Evolutionary conservation across 768 basidiomycete species (phyloP).

Genomic region (Clitopilus hobsonii): DNA sequence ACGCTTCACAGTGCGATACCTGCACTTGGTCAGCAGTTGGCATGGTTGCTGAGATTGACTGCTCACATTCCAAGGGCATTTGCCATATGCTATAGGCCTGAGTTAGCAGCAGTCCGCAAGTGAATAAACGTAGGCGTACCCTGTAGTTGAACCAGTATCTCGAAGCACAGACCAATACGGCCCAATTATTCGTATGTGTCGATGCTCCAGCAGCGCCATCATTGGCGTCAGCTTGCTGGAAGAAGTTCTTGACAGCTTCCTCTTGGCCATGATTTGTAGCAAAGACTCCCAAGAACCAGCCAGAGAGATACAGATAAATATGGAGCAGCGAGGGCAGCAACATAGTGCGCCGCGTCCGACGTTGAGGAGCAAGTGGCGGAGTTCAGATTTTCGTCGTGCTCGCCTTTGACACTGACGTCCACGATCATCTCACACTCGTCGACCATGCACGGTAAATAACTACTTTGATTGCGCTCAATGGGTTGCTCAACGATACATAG

Average conservation of each 20-base stretch:
- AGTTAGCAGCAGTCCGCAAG: neutral
- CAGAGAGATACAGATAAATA: constrained; percentile 27
- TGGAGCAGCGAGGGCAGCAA: constrained; percentile 23
- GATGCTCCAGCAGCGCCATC: constrained; percentile 22
- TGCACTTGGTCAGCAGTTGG: constrained; percentile 18
- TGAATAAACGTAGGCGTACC: constrained; percentile 42
- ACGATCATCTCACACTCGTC: constrained; percentile 9
- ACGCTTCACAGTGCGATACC: constrained; percentile 98
- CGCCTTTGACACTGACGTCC: constrained; percentile 2
- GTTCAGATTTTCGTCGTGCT: constrained; percentile 12
- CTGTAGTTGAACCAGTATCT: constrained; percentile 99
- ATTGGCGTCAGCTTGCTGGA: constrained; percentile 28
- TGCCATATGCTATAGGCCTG: constrained; percentile 81
- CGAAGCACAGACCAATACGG: constrained; percentile 91
- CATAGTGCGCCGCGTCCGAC: constrained; percentile 14
- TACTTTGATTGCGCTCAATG: too few relatives aligned
- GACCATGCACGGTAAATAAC: constrained; percentile 20
- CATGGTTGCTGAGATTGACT: neutral
- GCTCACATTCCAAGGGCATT: constrained; percentile 93
- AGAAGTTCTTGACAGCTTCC: constrained; percentile 40
- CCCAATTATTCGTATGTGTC: constrained; percentile 96
- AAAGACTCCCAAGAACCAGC: constrained; percentile 26
- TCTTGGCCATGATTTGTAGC: constrained; percentile 26
- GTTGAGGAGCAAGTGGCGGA: constrained; percentile 8
- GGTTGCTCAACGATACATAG: constrained; percentile 23